Conservation (phyloP, 441 rosid species). For the Populus hybrid region DNA sequence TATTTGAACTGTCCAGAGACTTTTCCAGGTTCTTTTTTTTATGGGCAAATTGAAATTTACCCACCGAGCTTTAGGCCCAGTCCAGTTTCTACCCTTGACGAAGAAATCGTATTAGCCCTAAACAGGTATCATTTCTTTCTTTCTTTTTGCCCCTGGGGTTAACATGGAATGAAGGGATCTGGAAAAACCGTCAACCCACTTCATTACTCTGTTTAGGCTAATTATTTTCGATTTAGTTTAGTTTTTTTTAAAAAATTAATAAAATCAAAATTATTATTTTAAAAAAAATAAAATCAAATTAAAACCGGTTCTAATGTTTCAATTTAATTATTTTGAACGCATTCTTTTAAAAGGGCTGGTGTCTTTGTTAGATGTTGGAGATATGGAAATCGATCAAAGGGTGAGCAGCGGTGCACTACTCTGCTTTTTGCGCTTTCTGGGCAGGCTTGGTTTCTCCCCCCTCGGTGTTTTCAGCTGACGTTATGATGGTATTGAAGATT, state of each 20-base stretch:
- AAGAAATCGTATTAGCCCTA: no score
- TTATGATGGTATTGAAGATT: background rate
- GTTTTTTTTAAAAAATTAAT: no score
- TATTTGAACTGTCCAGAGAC: no score
- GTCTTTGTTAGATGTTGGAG: background rate
- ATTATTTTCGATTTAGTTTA: no score
- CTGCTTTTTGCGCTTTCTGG: background rate
- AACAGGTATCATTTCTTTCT: no score
- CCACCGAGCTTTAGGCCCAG: background rate
- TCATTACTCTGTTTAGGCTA: no score
- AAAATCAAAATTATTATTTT: no score
- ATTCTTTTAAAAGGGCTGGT: background rate
- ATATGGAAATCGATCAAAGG: background rate
- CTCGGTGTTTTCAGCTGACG: background rate
- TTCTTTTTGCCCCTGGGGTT: no score
- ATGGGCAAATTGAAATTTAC: background rate
- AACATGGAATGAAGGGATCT: no score
- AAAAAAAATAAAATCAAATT: no score
- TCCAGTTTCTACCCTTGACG: background rate
- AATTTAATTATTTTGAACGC: background rate
- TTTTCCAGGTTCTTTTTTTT: background rate
- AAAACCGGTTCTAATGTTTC: no score
- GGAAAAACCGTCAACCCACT: no score
- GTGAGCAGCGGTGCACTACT: background rate
- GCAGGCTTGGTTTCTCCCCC: background rate